Base-by-base conservation (phyloP, 2,329 filamentous ascomycete genomes). In the Thermothelomyces thermophilus region DNA sequence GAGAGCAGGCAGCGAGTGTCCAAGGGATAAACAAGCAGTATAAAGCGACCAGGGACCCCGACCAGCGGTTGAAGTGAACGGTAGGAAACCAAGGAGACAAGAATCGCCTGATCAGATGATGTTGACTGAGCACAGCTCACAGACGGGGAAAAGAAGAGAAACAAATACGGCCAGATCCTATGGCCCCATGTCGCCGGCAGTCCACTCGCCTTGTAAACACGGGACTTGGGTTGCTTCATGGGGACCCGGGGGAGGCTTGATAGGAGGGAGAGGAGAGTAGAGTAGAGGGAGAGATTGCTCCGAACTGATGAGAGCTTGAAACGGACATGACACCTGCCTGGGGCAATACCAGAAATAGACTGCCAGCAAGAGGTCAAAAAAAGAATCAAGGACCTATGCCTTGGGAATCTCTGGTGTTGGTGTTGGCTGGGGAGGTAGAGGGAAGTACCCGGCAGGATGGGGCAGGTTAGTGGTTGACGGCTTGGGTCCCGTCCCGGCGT, bases 111-210 rank as follows among this genome's bases (percentile, higher is more conserved):
- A 44, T 24, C 31, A 13, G 31, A 44, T 19, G 19, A 40, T 17
- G 37, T 61, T 31, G 31, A 52, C 57, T 58, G 66, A 68, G 65
- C 66, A 58, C 65, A 67, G 66, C 66, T 68, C 56, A 56, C 53
- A 54, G 33, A 16, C 41, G 48, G 39, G 6, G 43, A 45, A 35
- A 37, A 24, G 46, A 41, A 39, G 39, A 44, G 46, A 46, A 34
- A 31, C 20, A 37, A n/a, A 36, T 19, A 10, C 3, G 28, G 53
- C 37, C n/a, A 36, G n/a, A 17, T 36, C 35, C 8, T 35, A 35
- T 14, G 14, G 16, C 22, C 30, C 35, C 24, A 49, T 22, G 44
- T 6, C 24, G 30, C 14, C 31, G 36, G 31, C 2, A 8, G n/a
- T 36, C 13, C n/a, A n/a, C 9, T 26, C n/a, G n/a, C 13, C 16